Base-by-base conservation (phyloP, 176 grass and related monocot genomes). In the Alopecurus myosuroides region DNA sequence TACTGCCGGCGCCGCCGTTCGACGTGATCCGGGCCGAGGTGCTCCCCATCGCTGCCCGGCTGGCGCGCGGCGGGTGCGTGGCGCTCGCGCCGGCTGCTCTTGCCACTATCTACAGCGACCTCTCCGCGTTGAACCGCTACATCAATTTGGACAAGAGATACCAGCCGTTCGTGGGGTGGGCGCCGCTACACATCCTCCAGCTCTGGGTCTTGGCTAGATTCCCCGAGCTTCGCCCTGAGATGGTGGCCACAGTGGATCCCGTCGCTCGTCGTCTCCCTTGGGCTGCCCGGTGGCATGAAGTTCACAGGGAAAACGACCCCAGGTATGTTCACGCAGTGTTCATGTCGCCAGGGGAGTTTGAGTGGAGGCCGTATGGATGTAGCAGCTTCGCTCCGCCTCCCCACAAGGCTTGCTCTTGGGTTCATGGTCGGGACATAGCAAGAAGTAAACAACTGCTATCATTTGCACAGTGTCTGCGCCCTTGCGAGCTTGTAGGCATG, bases 201-300 rank as follows among this genome's bases (percentile, higher is more conserved):
- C 69, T 95, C 15, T 98, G 93, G 96, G 74, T 92, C 26, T 98
- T 91, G 91, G 96, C 95, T 78, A 87, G 86, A 13, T 98, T 98
- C 69, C 82, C 89, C 4, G 62, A 70, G 15, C 81, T 98, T 61
- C 76, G 91, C 76, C 87, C 96, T 0, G 83, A 36, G 1, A 22
- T 90, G 35, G 72, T 80, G 34, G 49, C 56, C 1, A 31, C 26
- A 2, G 6, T 74, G 9, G 70, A 74, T 18, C 42, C 42, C 25
- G 0, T 74, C 11, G 70, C 70, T 20, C 70, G 42, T 74, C 77
- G 74, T 7, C 87, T 90, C 19, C 93, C 93, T 1, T 81, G 92
- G 58, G 83, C 93, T 2, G 89, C 89, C 64, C 88, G 87, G 61
- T 98, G 93, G 96, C 89, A 95, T 46, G 87, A 95, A 87, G 76